A percentile compares a stretch with the other conserved stretches of the same genome.
phyloP scores from a whole-genome alignment of 2,329 filamentous ascomycete species.

The Tolypocladium tundrense region DNA sequence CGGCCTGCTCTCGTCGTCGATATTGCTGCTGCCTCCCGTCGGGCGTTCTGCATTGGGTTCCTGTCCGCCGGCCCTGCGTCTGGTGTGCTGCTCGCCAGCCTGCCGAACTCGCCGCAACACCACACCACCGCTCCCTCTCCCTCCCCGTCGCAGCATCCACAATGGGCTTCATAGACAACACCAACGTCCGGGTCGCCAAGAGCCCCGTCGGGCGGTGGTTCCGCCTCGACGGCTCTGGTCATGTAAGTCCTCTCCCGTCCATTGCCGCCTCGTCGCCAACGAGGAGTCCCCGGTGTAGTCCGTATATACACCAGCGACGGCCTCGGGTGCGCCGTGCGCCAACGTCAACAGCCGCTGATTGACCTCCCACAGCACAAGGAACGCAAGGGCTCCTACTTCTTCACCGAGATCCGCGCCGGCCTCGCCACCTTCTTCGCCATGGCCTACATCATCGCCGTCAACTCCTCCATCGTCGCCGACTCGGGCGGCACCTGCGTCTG shows the following conservation, averaged over 20 bases:
- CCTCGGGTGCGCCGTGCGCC: neutral
- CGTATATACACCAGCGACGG: neutral
- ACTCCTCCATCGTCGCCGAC: slow-evolving; percentile 46
- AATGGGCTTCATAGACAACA: slow-evolving; percentile 39
- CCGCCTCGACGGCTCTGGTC: slow-evolving; percentile 69
- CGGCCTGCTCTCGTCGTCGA: neutral
- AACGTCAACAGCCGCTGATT: neutral
- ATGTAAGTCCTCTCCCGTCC: slow-evolving; percentile 46
- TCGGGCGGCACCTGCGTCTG: slow-evolving; percentile 71
- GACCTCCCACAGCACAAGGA: slow-evolving; percentile 45
- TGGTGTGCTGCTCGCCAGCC: no score
- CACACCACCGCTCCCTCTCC: neutral
- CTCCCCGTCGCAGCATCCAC: neutral
- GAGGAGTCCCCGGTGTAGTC: neutral
- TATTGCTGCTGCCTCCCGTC: no score
- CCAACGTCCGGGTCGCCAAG: slow-evolving; percentile 50
- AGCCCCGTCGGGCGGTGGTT: slow-evolving; percentile 64
- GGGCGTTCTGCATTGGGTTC: no score
- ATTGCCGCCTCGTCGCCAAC: neutral
- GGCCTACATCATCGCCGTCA: slow-evolving; percentile 44
- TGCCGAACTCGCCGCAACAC: neutral
- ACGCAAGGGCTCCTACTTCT: slow-evolving; percentile 66
- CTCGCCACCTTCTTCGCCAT: slow-evolving; percentile 68
- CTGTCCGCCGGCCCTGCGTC: no score
- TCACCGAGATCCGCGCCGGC: slow-evolving; percentile 76